Evolutionary conservation across 768 basidiomycete species (phyloP), one percentile per base, ranked within the genome.

Genomic region (Leccinum variicolor): DNA sequence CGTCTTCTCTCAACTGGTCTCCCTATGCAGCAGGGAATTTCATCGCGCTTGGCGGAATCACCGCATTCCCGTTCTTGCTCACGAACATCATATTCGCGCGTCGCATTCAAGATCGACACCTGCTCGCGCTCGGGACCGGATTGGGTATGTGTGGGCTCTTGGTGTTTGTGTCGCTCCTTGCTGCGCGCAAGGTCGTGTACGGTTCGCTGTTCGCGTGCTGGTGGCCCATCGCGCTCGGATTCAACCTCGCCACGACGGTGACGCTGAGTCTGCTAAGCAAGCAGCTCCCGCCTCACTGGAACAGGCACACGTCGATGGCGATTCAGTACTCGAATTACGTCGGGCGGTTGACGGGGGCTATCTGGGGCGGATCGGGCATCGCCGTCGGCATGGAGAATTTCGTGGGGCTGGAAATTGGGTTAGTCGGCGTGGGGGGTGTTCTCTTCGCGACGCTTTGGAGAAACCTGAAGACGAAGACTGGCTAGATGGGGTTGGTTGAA

Each of bases 1-100:
- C 64, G 6, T 67, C 71, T 15, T 63, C 71, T 19, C 81, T 87
- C 65, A 66, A 76, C 64, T 86, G 81, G 76, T 78, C 81, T 14
- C 86, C 85, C 2, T 87, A 80, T 64, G 76, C 78, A 17, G 84
- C 86, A 3, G 87, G 84, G 8, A 87, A 87, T 71, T 84, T 87
- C 71, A 85, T 88, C 68, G 86, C 84, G 25, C 77, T 89, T 11
- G 86, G 86, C 17, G 87, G 85, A 10, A 72, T 81, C 26, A 74
- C 78, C 23, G 76, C 82, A 29, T 81, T 88, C 67, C 87, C 87
- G 4, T 87, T 89, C 76, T 82, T 89, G 54, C 74, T 87, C 57
- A 63, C 77, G 28, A 87, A 86, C 70, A 74, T 88, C 57, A 69
- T 81, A 66, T 72, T 84, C 58, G 81, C 84, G 4, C 77, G 77